Percentiles rank a stretch among this genome's conserved stretches.
Conservation (phyloP, 805 yeast species). For the Tetrapisispora nanseiensis region DNA sequence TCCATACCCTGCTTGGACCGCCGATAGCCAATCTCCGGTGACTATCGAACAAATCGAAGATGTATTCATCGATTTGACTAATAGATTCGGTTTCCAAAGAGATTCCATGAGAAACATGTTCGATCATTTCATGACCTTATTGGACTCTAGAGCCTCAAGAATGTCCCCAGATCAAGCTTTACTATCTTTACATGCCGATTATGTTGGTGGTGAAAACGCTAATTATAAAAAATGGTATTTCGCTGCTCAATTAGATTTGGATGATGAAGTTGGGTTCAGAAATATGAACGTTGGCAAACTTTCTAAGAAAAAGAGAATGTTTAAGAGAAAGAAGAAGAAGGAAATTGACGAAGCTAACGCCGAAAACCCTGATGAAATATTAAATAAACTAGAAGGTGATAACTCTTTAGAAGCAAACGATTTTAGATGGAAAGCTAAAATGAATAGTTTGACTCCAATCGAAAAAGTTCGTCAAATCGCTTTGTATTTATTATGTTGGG, state of each 20-base stretch:
- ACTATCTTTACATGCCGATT: slow-evolving; percentile 74
- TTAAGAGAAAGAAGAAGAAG: slow-evolving; percentile 65
- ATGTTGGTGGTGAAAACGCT: slow-evolving; percentile 80
- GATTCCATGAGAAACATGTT: slow-evolving; percentile 88
- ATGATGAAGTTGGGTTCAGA: slow-evolving; percentile 74
- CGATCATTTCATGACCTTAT: slow-evolving; percentile 75
- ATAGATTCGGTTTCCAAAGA: slow-evolving; percentile 83
- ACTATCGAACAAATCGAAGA: slow-evolving; percentile 80
- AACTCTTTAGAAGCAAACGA: slow-evolving; percentile 76
- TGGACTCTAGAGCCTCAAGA: slow-evolving; percentile 78
- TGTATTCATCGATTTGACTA: slow-evolving; percentile 71
- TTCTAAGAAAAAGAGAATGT: slow-evolving; percentile 69
- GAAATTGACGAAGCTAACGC: slow-evolving; percentile 60
- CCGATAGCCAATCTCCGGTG: slow-evolving; percentile 85
- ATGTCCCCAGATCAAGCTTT: slow-evolving; percentile 86
- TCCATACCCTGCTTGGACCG: slow-evolving; percentile 99
- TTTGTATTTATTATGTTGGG: slow-evolving; percentile 70
- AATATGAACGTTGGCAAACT: slow-evolving; percentile 71
- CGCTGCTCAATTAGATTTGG: slow-evolving; percentile 81
- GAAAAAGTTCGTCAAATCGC: slow-evolving; percentile 75
- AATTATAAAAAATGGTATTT: slow-evolving; percentile 83
- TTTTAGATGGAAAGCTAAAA: slow-evolving; percentile 73
- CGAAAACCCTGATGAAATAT: slow-evolving; percentile 47
- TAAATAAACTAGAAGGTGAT: slow-evolving; percentile 68
- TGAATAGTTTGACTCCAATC: slow-evolving; percentile 62